Percentiles rank a stretch among this genome's conserved stretches.
Evolutionary conservation across 2,329 filamentous ascomycete species (phyloP).

Genomic region (Aspergillus unguis): DNA sequence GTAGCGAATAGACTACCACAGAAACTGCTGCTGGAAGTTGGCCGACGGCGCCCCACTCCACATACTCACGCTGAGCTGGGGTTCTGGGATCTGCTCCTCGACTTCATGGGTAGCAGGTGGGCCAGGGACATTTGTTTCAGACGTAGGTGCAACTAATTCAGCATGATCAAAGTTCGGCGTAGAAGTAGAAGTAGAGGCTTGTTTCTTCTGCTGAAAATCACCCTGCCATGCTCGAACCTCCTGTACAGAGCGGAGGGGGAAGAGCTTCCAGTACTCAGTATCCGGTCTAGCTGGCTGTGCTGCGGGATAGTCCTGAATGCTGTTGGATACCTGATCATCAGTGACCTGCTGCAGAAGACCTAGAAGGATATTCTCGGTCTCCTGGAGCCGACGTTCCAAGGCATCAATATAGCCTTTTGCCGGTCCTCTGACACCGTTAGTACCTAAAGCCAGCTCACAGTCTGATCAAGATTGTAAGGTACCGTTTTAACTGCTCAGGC

Average conservation of each 20-base stretch:
- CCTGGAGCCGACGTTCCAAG: slow-evolving; percentile 42
- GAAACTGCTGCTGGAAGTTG: slow-evolving; percentile 32
- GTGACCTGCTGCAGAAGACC: slow-evolving; percentile 35
- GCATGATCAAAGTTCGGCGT: background rate
- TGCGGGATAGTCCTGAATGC: slow-evolving; percentile 3
- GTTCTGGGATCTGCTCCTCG: background rate
- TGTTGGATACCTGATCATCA: slow-evolving; percentile 28
- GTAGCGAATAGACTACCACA: slow-evolving; percentile 24
- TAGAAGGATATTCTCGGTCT: slow-evolving; percentile 42
- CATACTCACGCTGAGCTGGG: slow-evolving; percentile 16
- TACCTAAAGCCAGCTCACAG: background rate
- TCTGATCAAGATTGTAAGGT: background rate
- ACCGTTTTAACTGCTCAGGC: slow-evolving; percentile 41
- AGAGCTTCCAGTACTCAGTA: slow-evolving; percentile 38
- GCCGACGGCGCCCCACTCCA: slow-evolving; percentile 31
- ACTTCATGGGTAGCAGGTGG: background rate
- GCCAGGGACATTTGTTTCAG: background rate
- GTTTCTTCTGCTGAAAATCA: slow-evolving; percentile 19
- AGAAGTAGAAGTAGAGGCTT: background rate
- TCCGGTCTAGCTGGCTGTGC: slow-evolving; percentile 27
- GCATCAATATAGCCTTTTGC: slow-evolving; percentile 48
- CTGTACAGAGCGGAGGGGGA: slow-evolving; percentile 32
- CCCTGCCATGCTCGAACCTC: slow-evolving; percentile 38
- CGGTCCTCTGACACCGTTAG: slow-evolving; percentile 36
- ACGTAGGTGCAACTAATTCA: background rate